Conservation (phyloP, 495 filamentous ascomycete species). For the Endocarpon pusillum region DNA sequence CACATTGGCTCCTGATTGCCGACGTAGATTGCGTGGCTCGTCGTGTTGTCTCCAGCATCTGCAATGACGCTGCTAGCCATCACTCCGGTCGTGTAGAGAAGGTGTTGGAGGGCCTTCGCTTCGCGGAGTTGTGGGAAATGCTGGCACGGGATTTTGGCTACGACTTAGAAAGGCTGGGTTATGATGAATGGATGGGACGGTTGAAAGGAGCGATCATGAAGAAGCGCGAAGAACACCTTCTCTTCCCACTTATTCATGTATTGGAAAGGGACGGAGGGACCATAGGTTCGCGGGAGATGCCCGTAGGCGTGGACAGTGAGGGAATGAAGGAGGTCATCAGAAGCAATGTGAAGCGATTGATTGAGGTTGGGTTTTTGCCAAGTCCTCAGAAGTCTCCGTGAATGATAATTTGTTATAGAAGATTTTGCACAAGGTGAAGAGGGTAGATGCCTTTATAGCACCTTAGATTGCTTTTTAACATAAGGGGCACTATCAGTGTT, state of each 20-base stretch:
- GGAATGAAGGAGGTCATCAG: constrained; percentile 10
- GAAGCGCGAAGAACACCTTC: constrained; percentile 9
- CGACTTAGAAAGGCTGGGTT: constrained; percentile 6
- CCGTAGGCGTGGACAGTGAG: constrained; percentile 5
- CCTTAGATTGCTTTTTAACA: too few relatives aligned
- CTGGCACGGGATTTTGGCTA: constrained; percentile 9
- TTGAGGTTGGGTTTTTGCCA: constrained; percentile 12
- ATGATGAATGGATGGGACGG: constrained; percentile 7
- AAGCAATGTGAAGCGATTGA: constrained; percentile 13
- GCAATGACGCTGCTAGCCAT: constrained; percentile 3
- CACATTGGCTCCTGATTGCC: constrained; percentile 12
- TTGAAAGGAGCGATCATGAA: constrained; percentile 9
- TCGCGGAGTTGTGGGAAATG: constrained; percentile 13
- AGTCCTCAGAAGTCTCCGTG: too few relatives aligned
- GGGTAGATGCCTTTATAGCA: too few relatives aligned
- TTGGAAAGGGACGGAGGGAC: constrained; percentile 12
- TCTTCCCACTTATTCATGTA: constrained; percentile 17
- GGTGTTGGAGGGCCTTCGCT: constrained; percentile 12
- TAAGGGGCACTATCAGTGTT: too few relatives aligned
- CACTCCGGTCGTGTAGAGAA: constrained; percentile 5
- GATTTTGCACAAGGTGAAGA: too few relatives aligned
- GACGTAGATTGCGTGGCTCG: constrained; percentile 12
- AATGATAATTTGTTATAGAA: too few relatives aligned
- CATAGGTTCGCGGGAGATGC: constrained; percentile 8
- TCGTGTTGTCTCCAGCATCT: constrained; percentile 6